These are phyloP conservation scores for Phylloporus sp. DNA, from an alignment of 768 basidiomycete genomes.

Conservation along the genomic window DNA sequence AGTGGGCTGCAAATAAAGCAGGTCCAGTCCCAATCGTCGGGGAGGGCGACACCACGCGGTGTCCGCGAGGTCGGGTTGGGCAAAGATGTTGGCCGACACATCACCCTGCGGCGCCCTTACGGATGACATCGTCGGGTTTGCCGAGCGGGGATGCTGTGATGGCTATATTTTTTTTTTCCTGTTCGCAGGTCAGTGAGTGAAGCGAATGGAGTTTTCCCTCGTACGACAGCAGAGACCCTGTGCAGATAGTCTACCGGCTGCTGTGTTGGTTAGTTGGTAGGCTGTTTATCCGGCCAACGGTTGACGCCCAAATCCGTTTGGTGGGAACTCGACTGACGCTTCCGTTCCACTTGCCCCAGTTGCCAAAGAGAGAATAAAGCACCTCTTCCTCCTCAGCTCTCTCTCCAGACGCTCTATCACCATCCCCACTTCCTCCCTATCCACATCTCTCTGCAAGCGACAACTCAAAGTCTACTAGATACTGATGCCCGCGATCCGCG, in stretches of 20 bases:
- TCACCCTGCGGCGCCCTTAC: conserved; percentile 8
- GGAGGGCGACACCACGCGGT: conserved; percentile 17
- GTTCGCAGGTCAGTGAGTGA: conserved; percentile 7
- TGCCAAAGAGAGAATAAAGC: conserved; percentile 37
- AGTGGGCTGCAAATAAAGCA: conserved; percentile 10
- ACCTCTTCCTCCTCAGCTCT: conserved; percentile 17
- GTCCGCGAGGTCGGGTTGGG: conserved; percentile 18
- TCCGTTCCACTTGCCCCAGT: conserved; percentile 29
- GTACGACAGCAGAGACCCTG: not conserved
- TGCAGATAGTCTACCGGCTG: not conserved
- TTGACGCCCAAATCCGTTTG: conserved; percentile 18
- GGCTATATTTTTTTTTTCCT: not conserved
- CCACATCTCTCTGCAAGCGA: not conserved
- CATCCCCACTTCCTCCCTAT: conserved; percentile 14
- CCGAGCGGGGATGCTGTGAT: conserved; percentile 20
- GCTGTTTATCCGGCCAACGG: not conserved
- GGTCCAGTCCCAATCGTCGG: conserved; percentile 12
- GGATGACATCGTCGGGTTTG: conserved; percentile 11
- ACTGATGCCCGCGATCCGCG: conserved; percentile 26
- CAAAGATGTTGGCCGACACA: conserved; percentile 11
- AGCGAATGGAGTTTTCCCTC: conserved; percentile 4
- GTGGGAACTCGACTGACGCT: conserved; percentile 28
- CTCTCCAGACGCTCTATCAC: conserved; percentile 27
- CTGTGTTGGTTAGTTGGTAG: not conserved
- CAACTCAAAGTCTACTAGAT: not conserved